These are phyloP conservation scores for Millerago galiae DNA, from an alignment of 805 yeast species.

Conservation along the genomic window DNA sequence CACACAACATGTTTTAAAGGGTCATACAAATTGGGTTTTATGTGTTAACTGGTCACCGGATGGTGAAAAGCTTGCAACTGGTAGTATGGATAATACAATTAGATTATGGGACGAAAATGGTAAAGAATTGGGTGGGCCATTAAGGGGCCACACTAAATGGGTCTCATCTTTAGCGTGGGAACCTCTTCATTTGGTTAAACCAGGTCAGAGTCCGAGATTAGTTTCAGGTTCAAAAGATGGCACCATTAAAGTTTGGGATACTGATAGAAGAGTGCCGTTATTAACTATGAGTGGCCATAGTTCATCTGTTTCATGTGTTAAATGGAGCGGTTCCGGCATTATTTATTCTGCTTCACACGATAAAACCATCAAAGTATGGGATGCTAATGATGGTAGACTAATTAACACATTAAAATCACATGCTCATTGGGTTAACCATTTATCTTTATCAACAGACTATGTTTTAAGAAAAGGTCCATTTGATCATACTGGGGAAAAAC, in stretches of 20 bases:
- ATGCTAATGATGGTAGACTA: slow-evolving; percentile 68
- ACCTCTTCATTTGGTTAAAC: slow-evolving; percentile 73
- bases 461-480: slow-evolving; percentile 83
- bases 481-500: slow-evolving; percentile 56
- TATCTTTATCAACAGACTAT: slow-evolving; percentile 86
- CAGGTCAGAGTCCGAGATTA: slow-evolving; percentile 61
- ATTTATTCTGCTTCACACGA: slow-evolving; percentile 91
- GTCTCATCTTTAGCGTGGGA: slow-evolving; percentile 90
- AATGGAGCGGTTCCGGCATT: slow-evolving; percentile 88
- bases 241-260: slow-evolving; percentile 85
- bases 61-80: slow-evolving; percentile 88
- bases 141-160: slow-evolving; percentile 85
- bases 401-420: slow-evolving; percentile 78
- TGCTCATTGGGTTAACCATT: slow-evolving; percentile 97
- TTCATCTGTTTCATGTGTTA: slow-evolving; percentile 88
- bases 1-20: slow-evolving; percentile 70
- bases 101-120: slow-evolving; percentile 86
- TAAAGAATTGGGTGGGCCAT: slow-evolving; percentile 60
- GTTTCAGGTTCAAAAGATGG: slow-evolving; percentile 92
- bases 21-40: slow-evolving; percentile 91
- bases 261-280: slow-evolving; percentile 56
- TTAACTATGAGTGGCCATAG: slow-evolving; percentile 82
- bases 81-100: slow-evolving; percentile 88
- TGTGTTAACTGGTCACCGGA: slow-evolving; percentile 91
- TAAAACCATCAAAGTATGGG: slow-evolving; percentile 91